phyloP scores from a whole-genome alignment of 2,329 filamentous ascomycete genomes.

The Beauveria medogensis region DNA sequence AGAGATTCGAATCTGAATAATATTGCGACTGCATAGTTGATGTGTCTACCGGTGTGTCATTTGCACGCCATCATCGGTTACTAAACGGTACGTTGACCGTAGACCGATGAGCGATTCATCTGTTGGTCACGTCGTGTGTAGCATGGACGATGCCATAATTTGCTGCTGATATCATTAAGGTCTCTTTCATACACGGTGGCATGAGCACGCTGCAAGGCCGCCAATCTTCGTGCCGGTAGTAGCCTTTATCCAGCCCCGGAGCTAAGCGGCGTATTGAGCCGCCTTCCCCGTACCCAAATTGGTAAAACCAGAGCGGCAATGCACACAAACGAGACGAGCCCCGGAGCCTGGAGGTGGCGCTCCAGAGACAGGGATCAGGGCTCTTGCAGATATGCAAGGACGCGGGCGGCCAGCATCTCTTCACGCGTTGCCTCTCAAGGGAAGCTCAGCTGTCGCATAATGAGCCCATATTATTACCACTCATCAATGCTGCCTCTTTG shows the following conservation, averaged over 20 bases:
- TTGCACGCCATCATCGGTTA: neutral
- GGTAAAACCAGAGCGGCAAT: neutral
- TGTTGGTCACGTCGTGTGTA: neutral
- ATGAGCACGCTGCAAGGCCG: neutral
- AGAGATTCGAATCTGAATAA: no score
- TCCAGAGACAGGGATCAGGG: neutral
- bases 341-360: neutral
- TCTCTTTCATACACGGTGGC: neutral
- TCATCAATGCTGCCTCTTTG: neutral
- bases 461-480: conserved; percentile 1
- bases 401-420: neutral
- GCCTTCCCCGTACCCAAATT: neutral
- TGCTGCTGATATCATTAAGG: neutral
- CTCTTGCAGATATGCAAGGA: conserved; percentile 5
- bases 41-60: neutral
- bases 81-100: neutral
- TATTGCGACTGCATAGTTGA: neutral
- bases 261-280: neutral
- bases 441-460: neutral
- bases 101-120: neutral
- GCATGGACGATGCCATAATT: neutral
- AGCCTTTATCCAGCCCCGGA: neutral
- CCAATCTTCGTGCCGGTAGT: neutral
- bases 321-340: neutral
- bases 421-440: neutral